These are phyloP conservation scores for Microdochium paspali DNA, from an alignment of 2,329 filamentous ascomycete genomes.

Conservation along the genomic window DNA sequence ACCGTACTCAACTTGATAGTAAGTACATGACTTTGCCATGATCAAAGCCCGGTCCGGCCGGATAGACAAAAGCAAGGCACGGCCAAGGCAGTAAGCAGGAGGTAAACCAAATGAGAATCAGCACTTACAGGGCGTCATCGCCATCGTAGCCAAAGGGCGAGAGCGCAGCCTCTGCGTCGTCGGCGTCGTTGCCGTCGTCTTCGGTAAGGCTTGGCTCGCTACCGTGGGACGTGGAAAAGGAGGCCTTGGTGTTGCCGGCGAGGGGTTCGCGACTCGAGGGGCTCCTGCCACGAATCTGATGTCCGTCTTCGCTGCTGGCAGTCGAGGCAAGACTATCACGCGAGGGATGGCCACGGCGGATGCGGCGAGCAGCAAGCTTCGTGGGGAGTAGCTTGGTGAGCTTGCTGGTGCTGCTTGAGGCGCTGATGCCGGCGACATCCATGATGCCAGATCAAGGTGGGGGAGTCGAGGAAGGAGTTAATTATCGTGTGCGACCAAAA, in stretches of 20 bases:
- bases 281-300: constrained; percentile 17
- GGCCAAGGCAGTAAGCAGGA: not conserved
- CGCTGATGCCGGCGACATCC: constrained; percentile 11
- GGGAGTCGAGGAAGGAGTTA: too few relatives aligned
- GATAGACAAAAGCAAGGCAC: not conserved
- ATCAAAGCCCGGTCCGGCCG: too few relatives aligned
- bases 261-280: constrained; percentile 9
- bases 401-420: constrained; percentile 12
- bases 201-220: constrained; percentile 12
- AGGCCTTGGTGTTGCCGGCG: not conserved
- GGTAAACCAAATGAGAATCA: constrained; percentile 4
- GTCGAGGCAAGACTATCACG: constrained; percentile 23
- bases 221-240: not conserved
- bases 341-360: constrained; percentile 34
- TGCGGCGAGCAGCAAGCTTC: constrained; percentile 35
- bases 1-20: too few relatives aligned
- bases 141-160: constrained; percentile 25
- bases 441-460: constrained; percentile 4
- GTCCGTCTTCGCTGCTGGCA: constrained; percentile 18
- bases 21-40: too few relatives aligned
- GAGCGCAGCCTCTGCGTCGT: constrained; percentile 11
- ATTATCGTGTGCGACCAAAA: too few relatives aligned
- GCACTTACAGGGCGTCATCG: constrained; percentile 22
- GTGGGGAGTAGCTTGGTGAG: constrained; percentile 45
- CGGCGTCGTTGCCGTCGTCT: constrained; percentile 14